Base-by-base conservation (phyloP, 345 rosid genomes). In the Ceriops zippeliana region DNA sequence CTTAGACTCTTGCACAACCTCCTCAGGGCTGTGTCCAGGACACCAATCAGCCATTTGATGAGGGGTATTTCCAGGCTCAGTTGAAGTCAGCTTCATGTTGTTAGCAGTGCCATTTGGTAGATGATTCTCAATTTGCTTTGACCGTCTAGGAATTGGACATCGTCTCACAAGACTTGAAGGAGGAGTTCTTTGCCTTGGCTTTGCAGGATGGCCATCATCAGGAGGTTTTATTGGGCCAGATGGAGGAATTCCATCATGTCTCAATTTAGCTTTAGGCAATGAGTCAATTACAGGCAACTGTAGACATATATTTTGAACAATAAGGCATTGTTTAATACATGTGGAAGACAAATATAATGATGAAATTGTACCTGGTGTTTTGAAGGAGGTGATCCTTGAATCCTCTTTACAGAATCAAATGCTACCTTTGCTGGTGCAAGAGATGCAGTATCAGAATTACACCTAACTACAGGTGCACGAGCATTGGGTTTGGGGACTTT, bases 151-250 rank as follows among this genome's bases (percentile, higher is more conserved):
- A 81, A 89, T 72, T 62, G 97, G 77, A 68, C 85, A 68, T 75
- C 89, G 86, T 78, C 83, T 84, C 63, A 75, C 72, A 63, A 80
- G 54, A 75, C 73, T 81, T 31, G 83, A 74, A 78, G 95, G 92
- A 71, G 97, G 90, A 61, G 93, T 95, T 79, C 82, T 87, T 82
- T 83, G 93, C 83, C 96, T 84, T n/a, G 69, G 76, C 83, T 88
- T 91, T 37, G 67, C 63, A 70, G 88, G 63, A 63, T 66, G 57
- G 65, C 80, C 86, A 66, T 91, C 96, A 17, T 77, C 73, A 61
- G 63, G 80, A 60, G 81, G 86, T 75, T 81, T 86, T 24, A 56
- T 57, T 47, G 88, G 83, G 63, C 68, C 78, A 28, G 85, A 68
- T 38, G 93, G 87, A 58, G 96, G 89, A 60, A 80, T 58, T 57